These are phyloP conservation scores for Gamsiella multidivaricata DNA, from an alignment of 192 early-diverging fungal genomes.

Conservation along the genomic window DNA sequence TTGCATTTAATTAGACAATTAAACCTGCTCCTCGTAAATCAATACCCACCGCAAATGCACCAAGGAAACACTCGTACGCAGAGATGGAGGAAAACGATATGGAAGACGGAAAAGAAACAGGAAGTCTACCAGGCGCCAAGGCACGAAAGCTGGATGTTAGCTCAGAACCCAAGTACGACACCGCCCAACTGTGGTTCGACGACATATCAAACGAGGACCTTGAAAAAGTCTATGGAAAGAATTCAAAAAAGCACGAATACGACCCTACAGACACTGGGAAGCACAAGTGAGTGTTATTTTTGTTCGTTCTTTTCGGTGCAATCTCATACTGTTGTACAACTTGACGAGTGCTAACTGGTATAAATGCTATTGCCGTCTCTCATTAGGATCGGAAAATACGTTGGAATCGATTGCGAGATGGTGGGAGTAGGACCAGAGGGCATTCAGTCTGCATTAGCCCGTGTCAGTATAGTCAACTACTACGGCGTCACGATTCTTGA, in stretches of 20 bases:
- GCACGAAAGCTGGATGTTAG: slow-evolving; percentile 1
- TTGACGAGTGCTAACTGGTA: too few relatives aligned
- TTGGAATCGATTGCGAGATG: slow-evolving; percentile 99
- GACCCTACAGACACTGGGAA: slow-evolving; percentile 54
- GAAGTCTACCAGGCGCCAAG: too few relatives aligned
- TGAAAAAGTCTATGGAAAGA: slow-evolving; percentile 56
- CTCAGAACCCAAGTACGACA: slow-evolving; percentile 41
- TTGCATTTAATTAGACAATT: slow-evolving; percentile 50
- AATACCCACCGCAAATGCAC: slow-evolving; percentile 28
- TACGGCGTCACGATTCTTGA: slow-evolving; percentile 89
- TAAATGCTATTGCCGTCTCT: not conserved
- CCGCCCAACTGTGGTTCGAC: slow-evolving; percentile 64
- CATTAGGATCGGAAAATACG: slow-evolving; percentile 78
- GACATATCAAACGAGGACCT: slow-evolving; percentile 63
- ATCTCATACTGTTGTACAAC: too few relatives aligned
- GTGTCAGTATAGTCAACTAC: slow-evolving; percentile 95
- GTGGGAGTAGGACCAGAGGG: slow-evolving; percentile 94
- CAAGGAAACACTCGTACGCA: slow-evolving; percentile 23
- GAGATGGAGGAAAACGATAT: slow-evolving; percentile 43
- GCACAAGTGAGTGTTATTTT: slow-evolving; percentile 28
- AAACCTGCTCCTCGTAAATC: slow-evolving; percentile 42
- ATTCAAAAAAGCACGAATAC: slow-evolving; percentile 37
- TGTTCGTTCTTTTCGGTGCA: not conserved
- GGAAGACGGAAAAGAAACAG: slow-evolving; percentile 31
- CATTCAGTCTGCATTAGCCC: slow-evolving; percentile 83